These are phyloP conservation scores for Jatropha curcas DNA, from an alignment of 345 rosid species.

Conservation along the genomic window DNA sequence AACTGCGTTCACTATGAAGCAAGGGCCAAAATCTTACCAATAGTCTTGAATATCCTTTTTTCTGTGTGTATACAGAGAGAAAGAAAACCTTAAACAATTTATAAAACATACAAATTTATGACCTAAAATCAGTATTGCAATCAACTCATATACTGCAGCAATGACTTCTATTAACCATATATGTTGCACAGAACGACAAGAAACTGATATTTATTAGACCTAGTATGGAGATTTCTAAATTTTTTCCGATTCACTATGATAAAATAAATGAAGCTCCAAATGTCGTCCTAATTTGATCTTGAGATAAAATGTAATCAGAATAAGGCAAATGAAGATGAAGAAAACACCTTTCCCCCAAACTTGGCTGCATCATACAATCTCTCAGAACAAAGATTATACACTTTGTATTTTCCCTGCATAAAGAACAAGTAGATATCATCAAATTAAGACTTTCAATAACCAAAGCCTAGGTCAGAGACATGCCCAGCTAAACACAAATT, in stretches of 20 bases:
- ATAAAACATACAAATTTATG: not conserved
- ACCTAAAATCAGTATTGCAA: not conserved
- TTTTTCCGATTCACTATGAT: not conserved
- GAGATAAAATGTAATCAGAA: constrained; percentile 3
- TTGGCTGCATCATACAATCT: constrained; percentile 32
- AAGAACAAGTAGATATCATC: constrained; percentile 18
- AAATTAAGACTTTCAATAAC: constrained; percentile 1
- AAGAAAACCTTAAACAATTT: not conserved
- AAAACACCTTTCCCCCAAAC: constrained; percentile 34
- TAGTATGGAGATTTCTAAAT: not conserved
- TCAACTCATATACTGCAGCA: not conserved
- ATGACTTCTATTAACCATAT: not conserved
- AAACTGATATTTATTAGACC: not conserved
- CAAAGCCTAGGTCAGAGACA: not conserved
- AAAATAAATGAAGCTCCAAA: not conserved
- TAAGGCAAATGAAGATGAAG: constrained; percentile 6
- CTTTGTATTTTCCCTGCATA: constrained; percentile 37
- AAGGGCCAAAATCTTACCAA: not conserved
- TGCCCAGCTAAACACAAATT: not conserved
- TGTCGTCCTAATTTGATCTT: not conserved
- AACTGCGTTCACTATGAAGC: not conserved
- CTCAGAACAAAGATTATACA: constrained; percentile 37
- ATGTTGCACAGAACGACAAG: not conserved
- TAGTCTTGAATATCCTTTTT: constrained; percentile 1
- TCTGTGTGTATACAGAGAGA: not conserved